A percentile compares a stretch with the other conserved stretches of the same genome.
Evolutionary conservation across 2,329 filamentous ascomycete species (phyloP).

Genomic region (Phyllosticta paracitricarpa): DNA sequence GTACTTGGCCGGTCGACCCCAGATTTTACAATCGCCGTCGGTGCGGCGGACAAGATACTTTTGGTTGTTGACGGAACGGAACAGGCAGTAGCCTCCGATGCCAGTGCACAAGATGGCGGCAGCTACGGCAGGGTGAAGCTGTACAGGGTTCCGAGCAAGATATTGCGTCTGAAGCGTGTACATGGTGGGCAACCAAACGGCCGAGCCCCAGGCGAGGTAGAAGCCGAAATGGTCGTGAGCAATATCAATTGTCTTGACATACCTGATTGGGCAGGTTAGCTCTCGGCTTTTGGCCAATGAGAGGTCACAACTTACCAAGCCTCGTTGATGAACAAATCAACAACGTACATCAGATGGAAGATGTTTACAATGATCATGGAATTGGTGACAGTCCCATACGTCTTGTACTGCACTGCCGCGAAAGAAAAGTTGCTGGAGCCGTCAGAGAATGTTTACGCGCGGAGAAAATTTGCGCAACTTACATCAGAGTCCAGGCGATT

Average conservation of each 20-base stretch:
- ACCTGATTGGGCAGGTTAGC: constrained; percentile 16
- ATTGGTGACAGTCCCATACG: constrained; percentile 30
- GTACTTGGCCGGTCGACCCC: constrained; percentile 33
- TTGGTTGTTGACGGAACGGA: constrained; percentile 38
- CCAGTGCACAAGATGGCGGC: constrained; percentile 21
- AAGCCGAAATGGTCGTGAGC: constrained; percentile 36
- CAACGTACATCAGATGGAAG: constrained; percentile 36
- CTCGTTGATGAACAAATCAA: constrained; percentile 43
- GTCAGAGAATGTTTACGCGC: not conserved
- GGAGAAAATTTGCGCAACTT: constrained; percentile 9
- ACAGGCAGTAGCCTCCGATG: constrained; percentile 33
- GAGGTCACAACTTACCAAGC: constrained; percentile 26
- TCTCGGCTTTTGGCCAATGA: not conserved
- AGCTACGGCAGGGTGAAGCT: constrained; percentile 19
- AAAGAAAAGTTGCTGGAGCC: constrained; percentile 28
- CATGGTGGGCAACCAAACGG: constrained; percentile 36
- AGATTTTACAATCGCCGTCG: constrained; percentile 32
- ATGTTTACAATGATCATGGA: constrained; percentile 35
- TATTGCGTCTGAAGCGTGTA: constrained; percentile 43
- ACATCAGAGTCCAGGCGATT: constrained; percentile 40
- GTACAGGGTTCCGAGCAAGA: constrained; percentile 32
- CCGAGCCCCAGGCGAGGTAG: constrained; percentile 23
- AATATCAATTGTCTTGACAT: constrained; percentile 35
- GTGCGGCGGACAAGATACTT: constrained; percentile 34
- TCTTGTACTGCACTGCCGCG: constrained; percentile 33